Base-by-base conservation (phyloP, 2,329 filamentous ascomycete genomes). In the Verticillium albo-atrum region DNA sequence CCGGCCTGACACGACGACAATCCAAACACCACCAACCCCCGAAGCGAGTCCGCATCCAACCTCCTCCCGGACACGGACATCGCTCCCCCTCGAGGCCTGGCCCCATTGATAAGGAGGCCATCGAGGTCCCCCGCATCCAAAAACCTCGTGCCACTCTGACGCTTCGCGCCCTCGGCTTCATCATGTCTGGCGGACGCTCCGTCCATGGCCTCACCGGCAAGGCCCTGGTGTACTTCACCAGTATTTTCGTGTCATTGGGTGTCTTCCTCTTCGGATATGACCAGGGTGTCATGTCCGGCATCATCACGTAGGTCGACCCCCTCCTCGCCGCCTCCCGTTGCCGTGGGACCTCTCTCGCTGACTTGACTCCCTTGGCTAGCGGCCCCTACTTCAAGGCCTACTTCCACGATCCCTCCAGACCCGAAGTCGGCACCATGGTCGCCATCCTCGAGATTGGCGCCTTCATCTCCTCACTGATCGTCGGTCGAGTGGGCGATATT, bases 161-260 rank as follows among this genome's bases (percentile, higher is more conserved):
- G 64, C 86, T 93, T 74, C 89, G 87, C 71, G 75, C 90, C 65
- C 77, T 98, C 68, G 91, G 89, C 67, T 76, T 82, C 80, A 89
- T 96, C 83, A 97, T 99, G 93, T 87, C 92, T 66, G 87, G 88
- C 72, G 87, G 90, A 65, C 84, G 87, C 67, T 87, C 89, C 72
- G 89, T 92, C 70, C 90, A 95, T 79, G 95, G 95, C 81, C 85
- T 99, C 68, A 96, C 96, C 69, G 95, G 95, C 79, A 97, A 96
- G 81, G 88, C 94, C 76, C 82, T 99, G 70, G 85, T 99, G 89
- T 97, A 97, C 73, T 97, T 97, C 72, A 97, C 93, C 55, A 97
- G 91, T 76, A 89, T 97, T 54, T 91, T 94, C 71, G 90, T 94
- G 62, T 93, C 90, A 60, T 77, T 95, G 70, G 91, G 91, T 57